Evolutionary conservation across 306 rosid species (phyloP).

Genomic region (Prunus campanulata): DNA sequence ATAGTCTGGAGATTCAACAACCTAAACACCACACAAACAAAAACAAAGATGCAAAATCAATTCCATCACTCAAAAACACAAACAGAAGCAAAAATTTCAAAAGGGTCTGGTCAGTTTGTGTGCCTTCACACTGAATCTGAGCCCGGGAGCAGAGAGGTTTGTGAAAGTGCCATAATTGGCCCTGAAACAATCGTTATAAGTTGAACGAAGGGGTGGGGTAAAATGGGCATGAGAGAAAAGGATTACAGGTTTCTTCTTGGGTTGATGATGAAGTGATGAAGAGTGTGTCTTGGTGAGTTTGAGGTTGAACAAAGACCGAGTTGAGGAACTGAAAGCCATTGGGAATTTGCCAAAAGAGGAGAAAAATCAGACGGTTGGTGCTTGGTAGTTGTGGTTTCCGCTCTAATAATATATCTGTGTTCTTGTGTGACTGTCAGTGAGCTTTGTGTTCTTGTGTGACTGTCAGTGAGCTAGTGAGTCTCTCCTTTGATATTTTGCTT

Average conservation of each 20-base stretch:
- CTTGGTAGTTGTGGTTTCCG: not conserved
- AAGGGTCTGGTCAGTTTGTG: constrained; percentile 13
- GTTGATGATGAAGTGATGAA: constrained; percentile 28
- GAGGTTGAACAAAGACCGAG: constrained; percentile 37
- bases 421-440: constrained; percentile 4
- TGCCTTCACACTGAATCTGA: constrained; percentile 47
- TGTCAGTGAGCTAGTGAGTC: not conserved
- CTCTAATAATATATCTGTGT: constrained; percentile 14
- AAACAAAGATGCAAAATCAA: constrained; percentile 6
- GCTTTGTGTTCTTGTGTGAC: not conserved
- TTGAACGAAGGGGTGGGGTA: constrained; percentile 20
- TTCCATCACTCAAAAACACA: not conserved
- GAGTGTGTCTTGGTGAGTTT: constrained; percentile 21
- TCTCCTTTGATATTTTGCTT: not conserved
- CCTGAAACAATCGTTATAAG: constrained; percentile 20
- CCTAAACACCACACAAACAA: constrained; percentile 44
- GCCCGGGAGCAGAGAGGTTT: constrained; percentile 32
- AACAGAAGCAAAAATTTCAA: constrained; percentile 28
- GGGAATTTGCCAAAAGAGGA: not conserved
- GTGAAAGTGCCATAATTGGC: constrained; percentile 27
- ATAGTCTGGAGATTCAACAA: constrained; percentile 51
- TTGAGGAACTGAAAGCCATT: constrained; percentile 52
- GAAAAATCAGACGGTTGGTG: constrained; percentile 10
- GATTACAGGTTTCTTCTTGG: constrained; percentile 28
- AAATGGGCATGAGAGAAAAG: constrained; percentile 21